These are phyloP conservation scores for Nakazawaea holstii DNA, from an alignment of 805 yeast genomes.

Conservation along the genomic window DNA sequence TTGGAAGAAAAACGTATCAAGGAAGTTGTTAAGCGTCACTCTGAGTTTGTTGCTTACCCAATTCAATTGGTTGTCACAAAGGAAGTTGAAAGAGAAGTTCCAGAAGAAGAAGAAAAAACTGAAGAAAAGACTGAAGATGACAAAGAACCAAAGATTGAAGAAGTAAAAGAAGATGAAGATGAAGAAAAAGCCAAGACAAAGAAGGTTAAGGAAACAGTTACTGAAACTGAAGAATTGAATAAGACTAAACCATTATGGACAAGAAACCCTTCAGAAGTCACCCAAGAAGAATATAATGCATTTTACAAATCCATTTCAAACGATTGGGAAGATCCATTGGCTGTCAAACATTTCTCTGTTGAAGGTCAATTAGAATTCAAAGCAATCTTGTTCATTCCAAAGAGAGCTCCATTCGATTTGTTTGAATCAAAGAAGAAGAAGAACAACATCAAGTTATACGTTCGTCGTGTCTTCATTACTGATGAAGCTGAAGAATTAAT, in stretches of 20 bases:
- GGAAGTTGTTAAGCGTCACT: conserved; percentile 99
- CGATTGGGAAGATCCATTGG: conserved; percentile 99
- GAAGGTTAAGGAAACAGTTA: conserved; percentile 87
- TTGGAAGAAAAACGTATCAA: conserved; percentile 99
- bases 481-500: conserved; percentile 99
- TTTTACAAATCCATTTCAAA: conserved; percentile 99
- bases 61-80: conserved; percentile 96
- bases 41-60: conserved; percentile 99
- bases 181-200: conserved; percentile 74
- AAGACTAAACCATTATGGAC: conserved; percentile 99
- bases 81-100: conserved; percentile 98
- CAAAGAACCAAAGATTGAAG: conserved; percentile 73
- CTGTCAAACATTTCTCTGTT: conserved; percentile 98
- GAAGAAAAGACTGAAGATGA: conserved; percentile 44
- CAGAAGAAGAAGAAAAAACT: conserved; percentile 65
- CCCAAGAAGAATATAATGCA: conserved; percentile 97
- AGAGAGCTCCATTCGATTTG: conserved; percentile 98
- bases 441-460: conserved; percentile 97
- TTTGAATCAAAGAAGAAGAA: conserved; percentile 99
- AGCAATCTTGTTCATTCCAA: conserved; percentile 96
- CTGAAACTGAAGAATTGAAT: conserved; percentile 97
- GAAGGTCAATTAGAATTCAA: conserved; percentile 99
- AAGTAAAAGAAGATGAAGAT: conserved; percentile 67
- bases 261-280: conserved; percentile 95
- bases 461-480: conserved; percentile 98